A percentile compares a stretch with the other conserved stretches of the same genome.
These are phyloP conservation scores for Spinellus fusiger DNA, from an alignment of 192 early-diverging fungal genomes.

Conservation along the genomic window DNA sequence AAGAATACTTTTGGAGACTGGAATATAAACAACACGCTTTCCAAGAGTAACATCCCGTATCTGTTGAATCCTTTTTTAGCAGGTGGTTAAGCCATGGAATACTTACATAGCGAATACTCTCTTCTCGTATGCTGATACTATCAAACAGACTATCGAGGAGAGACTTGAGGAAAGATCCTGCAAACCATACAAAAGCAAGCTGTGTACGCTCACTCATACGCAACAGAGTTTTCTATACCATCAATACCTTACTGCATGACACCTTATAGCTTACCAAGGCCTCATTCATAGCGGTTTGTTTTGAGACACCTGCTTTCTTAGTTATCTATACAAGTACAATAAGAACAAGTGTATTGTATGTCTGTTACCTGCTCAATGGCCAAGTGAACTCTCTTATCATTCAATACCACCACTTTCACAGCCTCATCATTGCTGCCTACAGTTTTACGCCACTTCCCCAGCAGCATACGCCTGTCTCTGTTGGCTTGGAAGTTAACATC, in stretches of 20 bases:
- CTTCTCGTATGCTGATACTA: conserved; percentile 18
- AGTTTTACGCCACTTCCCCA: conserved; percentile 33
- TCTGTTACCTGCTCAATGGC: conserved; percentile 15
- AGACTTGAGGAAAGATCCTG: conserved; percentile 25
- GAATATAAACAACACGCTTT: conserved; percentile 34
- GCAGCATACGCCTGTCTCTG: conserved; percentile 5
- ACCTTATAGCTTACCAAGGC: conserved; percentile 16
- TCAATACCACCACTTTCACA: conserved; percentile 29
- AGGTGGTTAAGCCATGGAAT: neutral
- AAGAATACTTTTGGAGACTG: conserved; percentile 29
- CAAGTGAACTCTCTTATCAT: conserved; percentile 28
- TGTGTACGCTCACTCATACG: conserved; percentile 36
- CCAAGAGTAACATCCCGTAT: conserved; percentile 22
- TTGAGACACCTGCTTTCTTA: conserved; percentile 30
- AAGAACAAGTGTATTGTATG: neutral
- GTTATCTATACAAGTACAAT: conserved; percentile 16
- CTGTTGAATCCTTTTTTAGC: neutral
- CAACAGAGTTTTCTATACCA: conserved; percentile 18
- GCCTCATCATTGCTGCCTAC: conserved; percentile 34
- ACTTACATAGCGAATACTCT: conserved; percentile 18
- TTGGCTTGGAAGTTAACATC: conserved; percentile 12
- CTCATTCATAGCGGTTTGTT: conserved; percentile 30
- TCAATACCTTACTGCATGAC: neutral
- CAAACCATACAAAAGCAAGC: conserved; percentile 30
- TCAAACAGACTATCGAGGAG: conserved; percentile 30